phyloP scores from a whole-genome alignment of 306 rosid genomes.

The Macrotyloma uniflorum region DNA sequence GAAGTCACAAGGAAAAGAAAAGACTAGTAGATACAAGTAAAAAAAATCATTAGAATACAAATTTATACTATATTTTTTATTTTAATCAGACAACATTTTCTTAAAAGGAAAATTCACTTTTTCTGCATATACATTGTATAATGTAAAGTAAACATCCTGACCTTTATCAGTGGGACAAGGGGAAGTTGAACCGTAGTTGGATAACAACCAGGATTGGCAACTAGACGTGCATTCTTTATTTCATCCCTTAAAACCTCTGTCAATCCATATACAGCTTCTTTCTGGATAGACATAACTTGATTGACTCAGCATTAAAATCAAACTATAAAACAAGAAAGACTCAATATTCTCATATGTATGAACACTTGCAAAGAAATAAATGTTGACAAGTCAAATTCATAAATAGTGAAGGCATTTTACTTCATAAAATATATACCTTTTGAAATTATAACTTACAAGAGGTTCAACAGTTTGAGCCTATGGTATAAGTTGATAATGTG shows the following conservation, averaged over 20 bases:
- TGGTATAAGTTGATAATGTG: background rate
- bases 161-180: constrained; percentile 90
- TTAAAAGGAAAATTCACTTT: background rate
- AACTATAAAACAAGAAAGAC: background rate
- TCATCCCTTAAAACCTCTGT: constrained; percentile 83
- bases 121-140: constrained; percentile 13
- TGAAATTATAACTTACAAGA: constrained; percentile 4
- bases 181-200: constrained; percentile 96
- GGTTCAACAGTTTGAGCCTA: constrained; percentile 19
- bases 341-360: background rate
- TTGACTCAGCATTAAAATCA: constrained; percentile 31
- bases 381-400: constrained; percentile 21
- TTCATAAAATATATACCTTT: constrained; percentile 22
- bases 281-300: constrained; percentile 55
- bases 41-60: background rate
- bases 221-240: constrained; percentile 75
- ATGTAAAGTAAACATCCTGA: constrained; percentile 40
- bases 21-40: constrained; percentile 17
- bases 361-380: constrained; percentile 6
- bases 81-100: background rate
- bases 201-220: constrained; percentile 98
- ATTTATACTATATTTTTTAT: background rate
- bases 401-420: background rate
- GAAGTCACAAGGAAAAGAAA: constrained; percentile 14
- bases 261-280: constrained; percentile 92